Conservation (phyloP, 148 eudicot genomes). For the Amaranthus palmeri region DNA sequence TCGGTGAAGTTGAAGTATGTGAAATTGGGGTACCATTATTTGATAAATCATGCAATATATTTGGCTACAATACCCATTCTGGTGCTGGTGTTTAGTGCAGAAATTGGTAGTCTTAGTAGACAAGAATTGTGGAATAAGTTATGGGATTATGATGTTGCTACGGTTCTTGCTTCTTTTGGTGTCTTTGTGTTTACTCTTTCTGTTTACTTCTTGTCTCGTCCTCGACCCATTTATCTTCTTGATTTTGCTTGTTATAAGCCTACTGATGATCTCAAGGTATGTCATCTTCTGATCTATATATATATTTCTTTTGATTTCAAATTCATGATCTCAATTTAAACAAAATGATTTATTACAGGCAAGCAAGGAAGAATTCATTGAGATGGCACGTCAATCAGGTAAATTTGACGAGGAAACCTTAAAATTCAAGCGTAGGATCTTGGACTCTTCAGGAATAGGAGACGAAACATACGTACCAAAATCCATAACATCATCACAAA, state of each 20-base stretch:
- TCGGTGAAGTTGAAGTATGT: slow-evolving; percentile 94
- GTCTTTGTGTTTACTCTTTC: slow-evolving; percentile 67
- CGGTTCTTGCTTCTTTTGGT: slow-evolving; percentile 59
- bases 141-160: slow-evolving; percentile 71
- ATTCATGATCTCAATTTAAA: not conserved
- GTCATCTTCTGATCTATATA: not conserved
- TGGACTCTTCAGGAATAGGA: slow-evolving; percentile 72
- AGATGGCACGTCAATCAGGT: slow-evolving; percentile 70
- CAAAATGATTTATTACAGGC: slow-evolving; percentile 33
- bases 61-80: slow-evolving; percentile 68
- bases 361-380: slow-evolving; percentile 66
- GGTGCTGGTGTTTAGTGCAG: slow-evolving; percentile 62
- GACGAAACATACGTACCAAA: slow-evolving; percentile 85
- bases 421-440: slow-evolving; percentile 57
- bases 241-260: slow-evolving; percentile 92
- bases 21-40: slow-evolving; percentile 81
- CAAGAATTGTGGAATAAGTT: slow-evolving; percentile 67
- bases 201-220: slow-evolving; percentile 67
- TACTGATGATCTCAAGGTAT: slow-evolving; percentile 72
- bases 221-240: slow-evolving; percentile 64
- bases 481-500: slow-evolving; percentile 44
- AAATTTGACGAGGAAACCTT: slow-evolving; percentile 73
- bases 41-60: slow-evolving; percentile 71
- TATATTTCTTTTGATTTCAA: not conserved
- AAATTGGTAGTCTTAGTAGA: slow-evolving; percentile 61